These are phyloP conservation scores for Hanseniaspora taiwanica DNA, from an alignment of 805 yeast genomes.

Conservation along the genomic window DNA sequence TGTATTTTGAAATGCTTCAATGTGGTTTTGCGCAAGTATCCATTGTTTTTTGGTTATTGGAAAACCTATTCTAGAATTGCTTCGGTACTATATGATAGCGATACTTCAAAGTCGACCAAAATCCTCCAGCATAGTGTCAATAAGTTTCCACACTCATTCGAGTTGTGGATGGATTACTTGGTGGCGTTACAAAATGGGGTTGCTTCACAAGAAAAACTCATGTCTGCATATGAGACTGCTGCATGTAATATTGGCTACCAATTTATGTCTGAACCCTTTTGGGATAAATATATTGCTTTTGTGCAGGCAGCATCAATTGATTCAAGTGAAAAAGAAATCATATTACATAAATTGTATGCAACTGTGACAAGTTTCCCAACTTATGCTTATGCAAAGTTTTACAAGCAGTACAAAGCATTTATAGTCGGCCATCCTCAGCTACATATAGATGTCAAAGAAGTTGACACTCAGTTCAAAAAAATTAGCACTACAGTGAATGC, in stretches of 20 bases:
- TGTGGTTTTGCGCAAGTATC: constrained; percentile 38
- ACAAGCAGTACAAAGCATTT: constrained; percentile 32
- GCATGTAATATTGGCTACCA: constrained; percentile 45
- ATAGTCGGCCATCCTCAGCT: not conserved
- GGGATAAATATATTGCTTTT: constrained; percentile 69
- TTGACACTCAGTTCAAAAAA: not conserved
- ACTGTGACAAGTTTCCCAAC: constrained; percentile 49
- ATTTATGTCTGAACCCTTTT: constrained; percentile 63
- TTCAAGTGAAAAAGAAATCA: constrained; percentile 23
- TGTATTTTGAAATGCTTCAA: constrained; percentile 26
- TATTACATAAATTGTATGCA: constrained; percentile 26
- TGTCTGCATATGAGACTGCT: constrained; percentile 34
- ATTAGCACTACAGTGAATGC: constrained; percentile 36
- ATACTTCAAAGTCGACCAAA: constrained; percentile 29
- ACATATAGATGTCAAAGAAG: not conserved
- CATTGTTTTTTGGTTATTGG: constrained; percentile 52
- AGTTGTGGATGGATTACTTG: constrained; percentile 56
- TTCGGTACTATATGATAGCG: constrained; percentile 42
- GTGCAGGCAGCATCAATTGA: constrained; percentile 26
- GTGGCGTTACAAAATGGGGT: constrained; percentile 31
- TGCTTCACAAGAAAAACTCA: constrained; percentile 21
- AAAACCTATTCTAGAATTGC: constrained; percentile 42
- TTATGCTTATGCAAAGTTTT: constrained; percentile 77
- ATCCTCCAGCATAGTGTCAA: constrained; percentile 32
- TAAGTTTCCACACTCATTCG: constrained; percentile 44